Conservation (phyloP, 495 filamentous ascomycete genomes). For the Penicillium dipodomyicola region DNA sequence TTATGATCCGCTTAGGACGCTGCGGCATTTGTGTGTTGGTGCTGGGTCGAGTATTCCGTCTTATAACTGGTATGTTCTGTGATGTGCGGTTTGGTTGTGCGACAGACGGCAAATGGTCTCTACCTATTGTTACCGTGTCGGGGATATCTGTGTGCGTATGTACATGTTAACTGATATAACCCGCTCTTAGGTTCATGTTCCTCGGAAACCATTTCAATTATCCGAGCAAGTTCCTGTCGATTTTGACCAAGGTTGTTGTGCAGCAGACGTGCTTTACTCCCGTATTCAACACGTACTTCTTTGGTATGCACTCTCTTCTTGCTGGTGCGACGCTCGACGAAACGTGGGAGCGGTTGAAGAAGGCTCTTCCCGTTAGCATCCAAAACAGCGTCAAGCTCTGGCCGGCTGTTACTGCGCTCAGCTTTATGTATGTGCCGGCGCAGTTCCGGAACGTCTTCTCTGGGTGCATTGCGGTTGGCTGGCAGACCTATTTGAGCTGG, state of each 20-base stretch:
- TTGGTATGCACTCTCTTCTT: slow-evolving; percentile 72
- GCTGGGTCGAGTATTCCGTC: slow-evolving; percentile 67
- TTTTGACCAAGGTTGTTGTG: slow-evolving; percentile 72
- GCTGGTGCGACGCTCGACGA: slow-evolving; percentile 57
- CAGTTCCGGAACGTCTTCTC: slow-evolving; percentile 79
- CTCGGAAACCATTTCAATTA: slow-evolving; percentile 81
- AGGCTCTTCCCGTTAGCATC: slow-evolving; percentile 73
- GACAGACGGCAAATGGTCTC: background rate
- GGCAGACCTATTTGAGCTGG: slow-evolving; percentile 87
- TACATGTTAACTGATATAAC: background rate
- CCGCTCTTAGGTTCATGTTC: slow-evolving; percentile 66
- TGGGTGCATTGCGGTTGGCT: slow-evolving; percentile 74
- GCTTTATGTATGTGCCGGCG: slow-evolving; percentile 75
- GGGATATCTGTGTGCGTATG: background rate
- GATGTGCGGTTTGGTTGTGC: background rate
- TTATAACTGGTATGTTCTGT: slow-evolving; percentile 65
- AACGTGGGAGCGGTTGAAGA: slow-evolving; percentile 64
- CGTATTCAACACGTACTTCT: slow-evolving; percentile 89
- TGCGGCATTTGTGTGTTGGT: slow-evolving; percentile 71
- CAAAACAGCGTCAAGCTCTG: slow-evolving; percentile 83
- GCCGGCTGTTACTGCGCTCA: slow-evolving; percentile 86
- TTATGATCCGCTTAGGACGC: slow-evolving; percentile 70
- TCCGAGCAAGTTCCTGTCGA: slow-evolving; percentile 62
- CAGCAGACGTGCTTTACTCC: slow-evolving; percentile 85
- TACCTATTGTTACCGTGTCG: background rate